Evolutionary conservation across 352 stramenopile species (phyloP).

Genomic region (Pythium guiyangense): DNA sequence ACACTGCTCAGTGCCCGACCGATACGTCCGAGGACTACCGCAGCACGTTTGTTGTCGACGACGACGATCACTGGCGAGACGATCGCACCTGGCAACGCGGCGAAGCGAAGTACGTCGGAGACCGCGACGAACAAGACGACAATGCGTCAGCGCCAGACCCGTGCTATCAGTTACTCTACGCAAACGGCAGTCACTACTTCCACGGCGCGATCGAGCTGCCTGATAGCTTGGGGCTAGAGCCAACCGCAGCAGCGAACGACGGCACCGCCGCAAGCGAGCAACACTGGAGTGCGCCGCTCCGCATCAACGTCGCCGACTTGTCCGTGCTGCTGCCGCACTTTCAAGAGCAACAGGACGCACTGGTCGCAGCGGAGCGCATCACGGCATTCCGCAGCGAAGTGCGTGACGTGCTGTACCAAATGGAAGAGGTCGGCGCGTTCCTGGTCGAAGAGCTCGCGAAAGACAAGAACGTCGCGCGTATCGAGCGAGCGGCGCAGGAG

Average conservation of each 20-base stretch:
- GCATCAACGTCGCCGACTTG: conserved; percentile 32
- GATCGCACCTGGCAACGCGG: conserved; percentile 13
- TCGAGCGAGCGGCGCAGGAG: conserved; percentile 35
- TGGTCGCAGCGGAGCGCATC: conserved; percentile 37
- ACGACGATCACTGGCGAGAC: conserved; percentile 3
- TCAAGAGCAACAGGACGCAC: conserved; percentile 38
- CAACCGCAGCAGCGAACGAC: too few species aligned
- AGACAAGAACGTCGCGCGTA: conserved; percentile 38
- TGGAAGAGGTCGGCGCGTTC: conserved; percentile 65
- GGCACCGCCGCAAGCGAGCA: too few species aligned
- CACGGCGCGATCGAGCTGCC: conserved; percentile 43
- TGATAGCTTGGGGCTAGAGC: too few species aligned
- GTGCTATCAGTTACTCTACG: conserved; percentile 45
- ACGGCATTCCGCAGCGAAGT: conserved; percentile 35
- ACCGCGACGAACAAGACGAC: too few species aligned
- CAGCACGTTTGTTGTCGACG: conserved; percentile 6
- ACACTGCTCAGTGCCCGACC: conserved; percentile 20
- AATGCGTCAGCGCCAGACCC: too few species aligned
- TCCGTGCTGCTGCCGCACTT: conserved; percentile 46
- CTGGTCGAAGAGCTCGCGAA: conserved; percentile 67
- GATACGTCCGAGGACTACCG: conserved; percentile 24
- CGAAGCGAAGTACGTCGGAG: conserved; percentile 4
- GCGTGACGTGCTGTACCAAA: conserved; percentile 57
- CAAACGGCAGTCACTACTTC: conserved; percentile 54
- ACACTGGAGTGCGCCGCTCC: too few species aligned